Conservation (phyloP, 2,329 filamentous ascomycete species). For the Trichoderma gracile region DNA sequence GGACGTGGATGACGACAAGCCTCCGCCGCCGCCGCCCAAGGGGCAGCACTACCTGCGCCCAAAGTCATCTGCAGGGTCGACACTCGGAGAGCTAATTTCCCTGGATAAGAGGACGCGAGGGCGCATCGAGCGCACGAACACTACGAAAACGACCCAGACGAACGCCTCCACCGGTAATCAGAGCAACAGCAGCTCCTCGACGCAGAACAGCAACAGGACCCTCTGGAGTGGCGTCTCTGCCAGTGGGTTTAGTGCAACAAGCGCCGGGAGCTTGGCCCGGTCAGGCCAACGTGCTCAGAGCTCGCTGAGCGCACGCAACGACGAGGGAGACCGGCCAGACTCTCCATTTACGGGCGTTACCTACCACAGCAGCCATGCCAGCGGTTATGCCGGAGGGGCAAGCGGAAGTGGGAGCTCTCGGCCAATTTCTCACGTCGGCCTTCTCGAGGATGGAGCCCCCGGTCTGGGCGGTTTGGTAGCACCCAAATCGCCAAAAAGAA, state of each 20-base stretch:
- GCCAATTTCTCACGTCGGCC: constrained; percentile 67
- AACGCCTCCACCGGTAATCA: constrained; percentile 72
- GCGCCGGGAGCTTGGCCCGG: constrained; percentile 87
- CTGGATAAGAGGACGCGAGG: constrained; percentile 56
- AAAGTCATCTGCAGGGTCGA: constrained; percentile 60
- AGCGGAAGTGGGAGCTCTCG: constrained; percentile 41
- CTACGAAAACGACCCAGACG: constrained; percentile 83
- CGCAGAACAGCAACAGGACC: constrained; percentile 77
- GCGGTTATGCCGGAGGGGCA: constrained; percentile 39
- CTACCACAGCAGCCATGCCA: constrained; percentile 86
- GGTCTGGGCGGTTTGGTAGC: constrained; percentile 75
- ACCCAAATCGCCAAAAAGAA: constrained; percentile 78
- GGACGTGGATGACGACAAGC: constrained; percentile 53
- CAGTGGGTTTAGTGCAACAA: constrained; percentile 88
- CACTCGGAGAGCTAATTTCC: constrained; percentile 45
- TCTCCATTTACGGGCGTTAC: constrained; percentile 76
- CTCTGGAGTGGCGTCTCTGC: constrained; percentile 94
- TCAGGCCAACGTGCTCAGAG: constrained; percentile 67
- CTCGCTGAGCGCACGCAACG: constrained; percentile 61
- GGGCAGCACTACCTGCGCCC: constrained; percentile 53
- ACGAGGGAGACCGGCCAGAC: constrained; percentile 57
- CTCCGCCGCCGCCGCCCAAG: constrained; percentile 65
- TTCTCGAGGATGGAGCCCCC: constrained; percentile 64
- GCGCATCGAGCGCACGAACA: constrained; percentile 75
- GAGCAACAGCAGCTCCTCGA: constrained; percentile 72